These are phyloP conservation scores for Solanum hybrid DNA, from an alignment of 305 asterid species.

Conservation along the genomic window DNA sequence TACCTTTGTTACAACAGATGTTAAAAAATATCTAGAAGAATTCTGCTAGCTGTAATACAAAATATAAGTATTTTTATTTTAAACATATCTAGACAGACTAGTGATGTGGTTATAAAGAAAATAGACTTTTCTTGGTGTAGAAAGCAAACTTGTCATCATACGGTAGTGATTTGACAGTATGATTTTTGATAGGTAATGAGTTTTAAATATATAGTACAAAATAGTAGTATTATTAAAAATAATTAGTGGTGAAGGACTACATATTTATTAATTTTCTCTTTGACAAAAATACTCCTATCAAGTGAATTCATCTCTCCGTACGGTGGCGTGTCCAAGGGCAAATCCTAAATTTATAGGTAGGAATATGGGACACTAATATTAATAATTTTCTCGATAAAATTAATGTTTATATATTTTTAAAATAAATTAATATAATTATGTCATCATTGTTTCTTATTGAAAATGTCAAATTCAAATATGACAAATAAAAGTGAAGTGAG, in stretches of 20 bases:
- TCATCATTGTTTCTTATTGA: too few species aligned
- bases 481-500: too few species aligned
- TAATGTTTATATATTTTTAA: too few species aligned
- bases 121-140: not conserved
- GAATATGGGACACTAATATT: not conserved
- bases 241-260: not conserved
- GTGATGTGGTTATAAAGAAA: not conserved
- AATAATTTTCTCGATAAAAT: too few species aligned
- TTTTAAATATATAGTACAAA: too few species aligned
- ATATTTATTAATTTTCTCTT: not conserved
- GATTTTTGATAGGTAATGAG: not conserved
- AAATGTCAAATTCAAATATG: too few species aligned
- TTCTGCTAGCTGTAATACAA: too few species aligned
- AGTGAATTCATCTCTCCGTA: not conserved
- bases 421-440: too few species aligned
- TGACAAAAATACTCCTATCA: not conserved
- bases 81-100: not conserved
- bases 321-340: not conserved
- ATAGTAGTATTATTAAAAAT: not conserved
- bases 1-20: not conserved
- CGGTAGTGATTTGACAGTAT: not conserved
- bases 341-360: too few species aligned
- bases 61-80: too few species aligned
- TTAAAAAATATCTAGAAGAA: too few species aligned
- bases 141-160: not conserved